These are phyloP conservation scores for Aspergillus sojae DNA, from an alignment of 2,329 filamentous ascomycete genomes.

Conservation along the genomic window DNA sequence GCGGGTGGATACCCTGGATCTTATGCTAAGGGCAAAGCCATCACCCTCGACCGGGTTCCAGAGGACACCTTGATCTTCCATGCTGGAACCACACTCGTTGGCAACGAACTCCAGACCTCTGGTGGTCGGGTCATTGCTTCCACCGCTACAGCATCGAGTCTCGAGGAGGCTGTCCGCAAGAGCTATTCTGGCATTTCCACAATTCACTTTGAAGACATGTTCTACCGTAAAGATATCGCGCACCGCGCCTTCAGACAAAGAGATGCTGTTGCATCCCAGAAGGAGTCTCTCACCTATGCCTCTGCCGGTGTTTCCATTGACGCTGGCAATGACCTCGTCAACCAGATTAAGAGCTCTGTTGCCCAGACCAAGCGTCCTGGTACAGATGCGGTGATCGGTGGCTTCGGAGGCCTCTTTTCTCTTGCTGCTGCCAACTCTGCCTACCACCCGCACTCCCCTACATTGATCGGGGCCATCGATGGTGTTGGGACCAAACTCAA, in stretches of 20 bases:
- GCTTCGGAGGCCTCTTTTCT: constrained; percentile 88
- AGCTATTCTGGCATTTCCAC: constrained; percentile 82
- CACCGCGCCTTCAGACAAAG: constrained; percentile 59
- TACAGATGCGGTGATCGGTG: constrained; percentile 90
- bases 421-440: constrained; percentile 68
- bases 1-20: constrained; percentile 86
- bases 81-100: constrained; percentile 74
- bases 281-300: constrained; percentile 75
- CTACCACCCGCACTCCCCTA: constrained; percentile 74
- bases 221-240: constrained; percentile 91
- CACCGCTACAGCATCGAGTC: constrained; percentile 74
- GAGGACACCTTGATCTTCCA: constrained; percentile 79
- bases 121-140: constrained; percentile 93
- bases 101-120: constrained; percentile 69
- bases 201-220: constrained; percentile 85
- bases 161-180: constrained; percentile 80
- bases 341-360: constrained; percentile 89
- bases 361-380: constrained; percentile 80
- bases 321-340: constrained; percentile 87
- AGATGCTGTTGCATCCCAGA: constrained; percentile 23
- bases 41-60: constrained; percentile 58
- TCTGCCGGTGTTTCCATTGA: constrained; percentile 93
- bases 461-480: constrained; percentile 91
- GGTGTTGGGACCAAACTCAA: constrained; percentile 97
- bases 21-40: constrained; percentile 76